These are phyloP conservation scores for Hemileia vastatrix DNA, from an alignment of 1,284 basidiomycete genomes.

Conservation along the genomic window DNA sequence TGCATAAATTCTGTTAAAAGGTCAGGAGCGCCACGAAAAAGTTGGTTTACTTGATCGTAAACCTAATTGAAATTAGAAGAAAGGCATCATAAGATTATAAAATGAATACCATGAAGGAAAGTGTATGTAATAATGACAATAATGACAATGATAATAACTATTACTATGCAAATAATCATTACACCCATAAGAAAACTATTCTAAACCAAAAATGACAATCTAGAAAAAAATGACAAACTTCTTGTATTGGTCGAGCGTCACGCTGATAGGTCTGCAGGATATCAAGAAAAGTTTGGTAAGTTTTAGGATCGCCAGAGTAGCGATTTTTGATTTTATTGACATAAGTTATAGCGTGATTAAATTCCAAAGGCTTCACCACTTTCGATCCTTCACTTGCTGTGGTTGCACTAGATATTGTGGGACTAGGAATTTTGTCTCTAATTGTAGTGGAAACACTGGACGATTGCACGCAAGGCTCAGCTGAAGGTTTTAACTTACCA, in stretches of 20 bases:
- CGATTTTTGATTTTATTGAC: constrained; percentile 98
- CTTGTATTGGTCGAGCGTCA: constrained; percentile 75
- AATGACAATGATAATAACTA: no score
- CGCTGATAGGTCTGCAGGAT: constrained; percentile 96
- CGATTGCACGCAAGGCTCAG: constrained; percentile 4
- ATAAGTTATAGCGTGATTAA: constrained; percentile 96
- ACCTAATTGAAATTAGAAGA: constrained; percentile 56
- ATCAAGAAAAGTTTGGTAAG: constrained; percentile 97
- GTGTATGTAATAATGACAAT: no score
- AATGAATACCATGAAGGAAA: no score
- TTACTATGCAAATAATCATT: constrained; percentile 25
- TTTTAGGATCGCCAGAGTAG: constrained; percentile 81
- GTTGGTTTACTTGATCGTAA: constrained; percentile 77
- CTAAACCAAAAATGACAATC: constrained; percentile 4
- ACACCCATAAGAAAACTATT: constrained; percentile 10
- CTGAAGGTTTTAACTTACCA: constrained; percentile 13
- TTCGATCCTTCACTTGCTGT: constrained; percentile 9
- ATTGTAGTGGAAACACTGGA: neutral
- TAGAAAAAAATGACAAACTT: constrained; percentile 53
- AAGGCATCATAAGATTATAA: no score
- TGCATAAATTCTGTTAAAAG: constrained; percentile 91
- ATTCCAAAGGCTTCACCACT: constrained; percentile 54
- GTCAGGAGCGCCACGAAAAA: constrained; percentile 88
- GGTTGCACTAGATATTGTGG: constrained; percentile 9
- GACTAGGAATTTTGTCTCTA: constrained; percentile 11